phyloP scores from a whole-genome alignment of 169 alveolate species.

The Plasmodium yoelii region DNA sequence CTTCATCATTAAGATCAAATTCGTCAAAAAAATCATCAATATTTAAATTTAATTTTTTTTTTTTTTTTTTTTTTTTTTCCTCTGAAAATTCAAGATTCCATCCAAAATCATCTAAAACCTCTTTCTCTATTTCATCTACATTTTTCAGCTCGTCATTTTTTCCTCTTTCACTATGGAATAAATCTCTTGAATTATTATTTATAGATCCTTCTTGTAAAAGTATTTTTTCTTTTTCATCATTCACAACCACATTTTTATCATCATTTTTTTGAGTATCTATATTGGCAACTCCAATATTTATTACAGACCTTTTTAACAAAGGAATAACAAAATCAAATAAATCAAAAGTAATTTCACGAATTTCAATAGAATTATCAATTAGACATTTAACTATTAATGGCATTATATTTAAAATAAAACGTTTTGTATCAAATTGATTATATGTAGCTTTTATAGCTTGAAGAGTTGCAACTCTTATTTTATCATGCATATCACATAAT shows the following conservation, averaged over 20 bases:
- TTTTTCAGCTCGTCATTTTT: neutral
- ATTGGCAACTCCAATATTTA: neutral
- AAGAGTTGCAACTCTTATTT: constrained; percentile 77
- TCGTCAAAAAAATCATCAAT: constrained; percentile 69
- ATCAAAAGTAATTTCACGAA: constrained; percentile 78
- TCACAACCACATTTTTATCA: too few species aligned
- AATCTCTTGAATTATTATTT: too few species aligned
- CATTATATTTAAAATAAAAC: constrained; percentile 73
- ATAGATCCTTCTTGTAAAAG: too few species aligned
- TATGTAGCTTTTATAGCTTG: constrained; percentile 83
- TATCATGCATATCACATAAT: constrained; percentile 74
- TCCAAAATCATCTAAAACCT: neutral
- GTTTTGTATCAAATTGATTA: constrained; percentile 75
- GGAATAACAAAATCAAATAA: constrained; percentile 70
- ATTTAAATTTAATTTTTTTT: constrained; percentile 32
- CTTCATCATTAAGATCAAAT: constrained; percentile 35
- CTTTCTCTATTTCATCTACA: neutral
- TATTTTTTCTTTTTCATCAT: too few species aligned
- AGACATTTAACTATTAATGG: constrained; percentile 80
- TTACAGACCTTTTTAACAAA: neutral
- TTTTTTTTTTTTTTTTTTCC: constrained; percentile 10
- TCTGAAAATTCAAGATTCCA: constrained; percentile 10
- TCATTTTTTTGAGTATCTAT: too few species aligned
- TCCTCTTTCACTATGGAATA: too few species aligned
- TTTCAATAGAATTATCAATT: constrained; percentile 76